phyloP scores from a whole-genome alignment of 2,329 filamentous ascomycete genomes.

The Alternaria postmessia region DNA sequence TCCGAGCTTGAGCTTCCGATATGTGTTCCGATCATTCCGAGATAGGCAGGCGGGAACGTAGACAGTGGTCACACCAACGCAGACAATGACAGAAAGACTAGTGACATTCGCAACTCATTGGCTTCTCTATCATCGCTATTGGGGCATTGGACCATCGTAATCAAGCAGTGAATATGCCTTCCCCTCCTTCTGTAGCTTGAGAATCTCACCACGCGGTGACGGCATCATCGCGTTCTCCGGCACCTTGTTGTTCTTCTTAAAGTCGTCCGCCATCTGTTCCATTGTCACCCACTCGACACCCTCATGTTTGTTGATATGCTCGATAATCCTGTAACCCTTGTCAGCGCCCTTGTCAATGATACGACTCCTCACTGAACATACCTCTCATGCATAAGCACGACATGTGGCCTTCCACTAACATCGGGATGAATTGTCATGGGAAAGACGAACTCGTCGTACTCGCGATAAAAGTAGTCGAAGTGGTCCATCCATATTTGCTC shows the following conservation, averaged over 20 bases:
- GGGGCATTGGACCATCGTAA: constrained; percentile 27
- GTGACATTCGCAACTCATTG: not conserved
- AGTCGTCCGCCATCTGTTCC: constrained; percentile 75
- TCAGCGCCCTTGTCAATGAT: not conserved
- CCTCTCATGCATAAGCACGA: constrained; percentile 76
- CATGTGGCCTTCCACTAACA: constrained; percentile 70
- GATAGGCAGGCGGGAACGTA: not conserved
- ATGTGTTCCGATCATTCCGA: constrained; percentile 7
- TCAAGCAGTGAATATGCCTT: constrained; percentile 37
- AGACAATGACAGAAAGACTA: not conserved
- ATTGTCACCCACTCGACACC: constrained; percentile 74
- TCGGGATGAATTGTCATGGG: constrained; percentile 81
- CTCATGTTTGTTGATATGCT: constrained; percentile 71
- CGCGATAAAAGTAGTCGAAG: constrained; percentile 77
- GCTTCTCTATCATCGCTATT: not conserved
- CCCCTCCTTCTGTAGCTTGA: constrained; percentile 54
- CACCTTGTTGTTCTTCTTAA: constrained; percentile 70
- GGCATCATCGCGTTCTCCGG: constrained; percentile 69
- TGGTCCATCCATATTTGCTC: constrained; percentile 73
- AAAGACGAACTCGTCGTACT: constrained; percentile 80
- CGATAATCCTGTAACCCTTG: constrained; percentile 61
- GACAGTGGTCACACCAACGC: not conserved
- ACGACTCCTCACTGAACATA: constrained; percentile 37
- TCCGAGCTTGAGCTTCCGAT: constrained; percentile 14
- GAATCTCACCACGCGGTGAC: constrained; percentile 61